These are phyloP conservation scores for Knufia fluminis DNA, from an alignment of 2,329 filamentous ascomycete genomes.

Conservation along the genomic window DNA sequence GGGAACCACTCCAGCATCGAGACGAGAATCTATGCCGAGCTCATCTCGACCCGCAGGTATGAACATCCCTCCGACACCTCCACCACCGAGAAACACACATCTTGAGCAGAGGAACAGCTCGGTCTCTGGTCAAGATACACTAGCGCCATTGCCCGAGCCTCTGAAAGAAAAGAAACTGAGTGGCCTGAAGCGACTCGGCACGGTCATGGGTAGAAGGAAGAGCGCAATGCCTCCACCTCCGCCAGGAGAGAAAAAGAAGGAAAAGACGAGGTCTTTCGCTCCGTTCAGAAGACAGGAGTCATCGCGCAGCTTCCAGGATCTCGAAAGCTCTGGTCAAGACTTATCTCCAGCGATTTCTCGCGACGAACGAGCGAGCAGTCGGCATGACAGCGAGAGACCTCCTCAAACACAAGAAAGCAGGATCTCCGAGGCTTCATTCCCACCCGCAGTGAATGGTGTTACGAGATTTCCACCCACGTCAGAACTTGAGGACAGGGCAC, in stretches of 20 bases:
- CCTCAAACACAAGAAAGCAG: slow-evolving; percentile 7
- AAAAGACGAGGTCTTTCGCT: slow-evolving; percentile 34
- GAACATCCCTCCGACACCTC: slow-evolving; percentile 28
- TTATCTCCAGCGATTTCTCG: slow-evolving; percentile 21
- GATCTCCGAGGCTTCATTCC: neutral
- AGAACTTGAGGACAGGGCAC: neutral
- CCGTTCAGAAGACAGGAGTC: slow-evolving; percentile 35
- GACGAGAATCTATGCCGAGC: neutral
- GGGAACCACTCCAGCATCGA: neutral
- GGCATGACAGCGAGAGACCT: slow-evolving; percentile 1
- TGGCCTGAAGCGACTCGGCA: slow-evolving; percentile 38
- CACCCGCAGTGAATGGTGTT: slow-evolving; percentile 1
- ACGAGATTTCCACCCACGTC: neutral
- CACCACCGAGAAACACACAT: slow-evolving; percentile 37
- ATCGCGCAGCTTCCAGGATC: slow-evolving; percentile 26
- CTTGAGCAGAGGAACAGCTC: slow-evolving; percentile 49
- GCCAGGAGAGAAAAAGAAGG: slow-evolving; percentile 28
- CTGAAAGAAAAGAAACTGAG: slow-evolving; percentile 31
- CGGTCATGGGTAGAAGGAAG: slow-evolving; percentile 40
- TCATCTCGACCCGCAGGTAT: neutral
- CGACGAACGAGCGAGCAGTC: slow-evolving; percentile 11
- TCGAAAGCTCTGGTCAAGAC: slow-evolving; percentile 22
- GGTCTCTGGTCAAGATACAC: slow-evolving; percentile 32
- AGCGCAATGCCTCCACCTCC: slow-evolving; percentile 32
- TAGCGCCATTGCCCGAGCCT: slow-evolving; percentile 30